Evolutionary conservation across 768 basidiomycete species (phyloP), one percentile per base, ranked within the genome.

Genomic region (Leucosporidium scottii): DNA sequence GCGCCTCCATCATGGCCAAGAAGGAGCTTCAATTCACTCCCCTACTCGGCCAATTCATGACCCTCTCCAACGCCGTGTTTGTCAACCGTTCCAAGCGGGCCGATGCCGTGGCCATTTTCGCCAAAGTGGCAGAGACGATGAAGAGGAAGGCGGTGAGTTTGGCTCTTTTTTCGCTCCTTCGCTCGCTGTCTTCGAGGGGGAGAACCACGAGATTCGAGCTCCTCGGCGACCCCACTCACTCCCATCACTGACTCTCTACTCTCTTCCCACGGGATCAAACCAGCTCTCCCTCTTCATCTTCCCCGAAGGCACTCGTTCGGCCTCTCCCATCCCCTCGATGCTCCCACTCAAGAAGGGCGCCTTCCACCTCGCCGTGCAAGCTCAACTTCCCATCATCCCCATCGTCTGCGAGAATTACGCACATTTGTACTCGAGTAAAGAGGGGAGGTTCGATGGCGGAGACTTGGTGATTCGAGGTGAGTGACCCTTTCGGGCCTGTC

Each of bases 331-430:
- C 39, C 83, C 88, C 12, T 83, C 84, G 39, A 79, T 99, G 77
- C 82, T 89, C 8, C 88, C 91, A 4, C 87, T 99, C 82, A 99
- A 99, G 83, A 99, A 97, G 79, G 96, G 96, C 50, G 93, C 92
- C 4, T 98, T 98, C 82, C 93, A 98, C 77, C 84, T 97, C 59
- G 96, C 96, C 34, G 83, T 98, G 30, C 87, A 93, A 79, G 86
- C 91, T 86, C 88, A 72, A 36, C 83, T 98, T 56, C 94, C 96
- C 9, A 87, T 99, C 75, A 84, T 90, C 36, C 94, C 96, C 9
- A 84, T 99, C 61, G 87, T 98, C 3, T 85, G 86, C 61, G 92
- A 98, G 81, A 97, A 97, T 78, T 99, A 98, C 77, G 90, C 90
- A 84, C 80, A 84, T 69, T 73, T 94, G 56, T 98, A 96, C 66